Percentiles rank a stretch among this genome's conserved stretches.
phyloP scores from a whole-genome alignment of 768 basidiomycete genomes.

The Psilocybe cubensis region DNA sequence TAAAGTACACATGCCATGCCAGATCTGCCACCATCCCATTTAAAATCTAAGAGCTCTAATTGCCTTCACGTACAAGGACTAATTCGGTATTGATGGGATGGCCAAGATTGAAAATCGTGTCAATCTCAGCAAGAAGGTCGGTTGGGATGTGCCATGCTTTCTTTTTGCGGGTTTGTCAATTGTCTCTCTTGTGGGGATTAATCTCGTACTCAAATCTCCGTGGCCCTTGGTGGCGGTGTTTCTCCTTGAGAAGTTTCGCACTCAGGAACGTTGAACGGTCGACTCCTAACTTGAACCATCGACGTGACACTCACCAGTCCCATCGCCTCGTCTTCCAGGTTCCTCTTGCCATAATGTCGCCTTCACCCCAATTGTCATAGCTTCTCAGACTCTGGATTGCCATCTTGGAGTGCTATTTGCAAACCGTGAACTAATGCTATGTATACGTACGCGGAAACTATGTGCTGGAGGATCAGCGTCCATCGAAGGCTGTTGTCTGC shows the following conservation, averaged over 20 bases:
- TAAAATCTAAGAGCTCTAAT: not conserved
- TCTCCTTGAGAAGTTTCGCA: not conserved
- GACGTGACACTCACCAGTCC: not conserved
- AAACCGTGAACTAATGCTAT: not conserved
- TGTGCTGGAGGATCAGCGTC: too few species aligned
- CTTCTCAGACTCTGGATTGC: not conserved
- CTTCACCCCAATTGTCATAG: not conserved
- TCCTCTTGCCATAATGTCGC: not conserved
- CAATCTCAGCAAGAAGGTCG: slow-evolving; percentile 8
- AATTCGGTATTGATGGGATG: not conserved
- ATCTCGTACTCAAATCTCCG: slow-evolving; percentile 20
- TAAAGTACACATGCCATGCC: not conserved
- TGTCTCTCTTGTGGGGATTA: slow-evolving; percentile 3
- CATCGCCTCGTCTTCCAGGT: not conserved
- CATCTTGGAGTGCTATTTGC: not conserved
- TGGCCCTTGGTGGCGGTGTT: slow-evolving; percentile 24
- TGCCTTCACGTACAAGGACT: not conserved
- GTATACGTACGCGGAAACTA: not conserved
- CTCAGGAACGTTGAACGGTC: slow-evolving; percentile 19
- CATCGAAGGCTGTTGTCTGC: too few species aligned
- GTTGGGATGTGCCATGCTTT: slow-evolving; percentile 10
- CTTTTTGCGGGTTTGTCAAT: slow-evolving; percentile 10
- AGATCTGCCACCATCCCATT: slow-evolving; percentile 3
- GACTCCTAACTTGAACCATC: not conserved
- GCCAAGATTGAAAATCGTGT: slow-evolving; percentile 1